Evolutionary conservation across 768 basidiomycete species (phyloP).

Genomic region (Crucibulum laeve): DNA sequence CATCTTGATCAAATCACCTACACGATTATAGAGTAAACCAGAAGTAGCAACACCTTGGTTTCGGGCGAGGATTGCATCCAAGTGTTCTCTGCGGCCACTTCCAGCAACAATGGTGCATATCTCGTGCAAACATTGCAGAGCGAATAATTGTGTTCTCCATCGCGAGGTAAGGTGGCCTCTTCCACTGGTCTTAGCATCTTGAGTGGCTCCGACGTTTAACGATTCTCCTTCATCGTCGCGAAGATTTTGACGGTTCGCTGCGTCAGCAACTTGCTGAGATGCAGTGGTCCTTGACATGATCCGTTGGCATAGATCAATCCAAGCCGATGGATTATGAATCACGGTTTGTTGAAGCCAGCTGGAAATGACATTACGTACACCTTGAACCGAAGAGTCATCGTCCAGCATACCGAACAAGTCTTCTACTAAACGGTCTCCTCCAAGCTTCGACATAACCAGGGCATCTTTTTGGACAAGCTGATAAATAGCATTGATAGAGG

Average conservation of each 20-base stretch:
- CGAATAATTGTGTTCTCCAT: slow-evolving; percentile 96
- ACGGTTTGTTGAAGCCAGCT: slow-evolving; percentile 97
- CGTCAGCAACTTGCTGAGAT: slow-evolving; percentile 68
- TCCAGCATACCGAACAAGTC: slow-evolving; percentile 95
- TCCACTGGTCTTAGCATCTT: slow-evolving; percentile 28
- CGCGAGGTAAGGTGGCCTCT: slow-evolving; percentile 61
- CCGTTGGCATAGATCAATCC: slow-evolving; percentile 96
- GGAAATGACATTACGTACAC: slow-evolving; percentile 87
- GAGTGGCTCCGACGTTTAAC: slow-evolving; percentile 57
- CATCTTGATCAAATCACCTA: slow-evolving; percentile 94
- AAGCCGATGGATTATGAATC: slow-evolving; percentile 87
- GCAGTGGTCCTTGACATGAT: slow-evolving; percentile 96
- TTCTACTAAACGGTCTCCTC: slow-evolving; percentile 91
- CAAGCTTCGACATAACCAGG: slow-evolving; percentile 83
- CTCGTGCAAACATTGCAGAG: slow-evolving; percentile 85
- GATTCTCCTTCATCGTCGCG: slow-evolving; percentile 95
- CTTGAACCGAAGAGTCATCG: slow-evolving; percentile 90
- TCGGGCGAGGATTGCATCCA: slow-evolving; percentile 72
- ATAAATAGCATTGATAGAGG: slow-evolving; percentile 93
- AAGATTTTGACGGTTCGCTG: slow-evolving; percentile 45
- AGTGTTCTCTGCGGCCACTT: slow-evolving; percentile 77
- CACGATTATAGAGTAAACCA: slow-evolving; percentile 74
- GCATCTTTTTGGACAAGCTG: slow-evolving; percentile 97
- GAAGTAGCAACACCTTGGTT: slow-evolving; percentile 46
- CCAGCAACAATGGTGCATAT: slow-evolving; percentile 75